These are phyloP conservation scores for Aspergillus cristatus DNA, from an alignment of 495 filamentous ascomycete species.

Conservation along the genomic window DNA sequence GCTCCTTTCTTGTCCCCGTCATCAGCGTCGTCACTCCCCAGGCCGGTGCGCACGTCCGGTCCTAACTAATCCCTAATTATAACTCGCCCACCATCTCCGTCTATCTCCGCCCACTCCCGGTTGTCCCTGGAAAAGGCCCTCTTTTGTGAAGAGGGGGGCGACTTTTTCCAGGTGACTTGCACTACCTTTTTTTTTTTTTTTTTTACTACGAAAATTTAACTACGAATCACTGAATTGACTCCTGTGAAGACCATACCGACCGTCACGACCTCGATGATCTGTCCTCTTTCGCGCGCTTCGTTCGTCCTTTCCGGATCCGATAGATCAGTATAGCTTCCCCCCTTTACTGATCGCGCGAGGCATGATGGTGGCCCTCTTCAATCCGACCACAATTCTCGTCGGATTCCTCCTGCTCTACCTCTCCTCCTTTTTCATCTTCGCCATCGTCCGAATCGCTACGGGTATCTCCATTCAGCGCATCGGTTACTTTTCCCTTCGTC, in stretches of 20 bases:
- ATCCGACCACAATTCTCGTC: conserved; percentile 74
- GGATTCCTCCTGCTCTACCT: conserved; percentile 80
- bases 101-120: too few relatives aligned
- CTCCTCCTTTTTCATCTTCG: conserved; percentile 85
- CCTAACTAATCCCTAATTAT: conserved; percentile 12
- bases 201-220: background rate
- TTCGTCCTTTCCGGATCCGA: conserved; percentile 13
- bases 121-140: too few relatives aligned
- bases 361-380: conserved; percentile 52
- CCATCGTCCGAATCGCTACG: conserved; percentile 82
- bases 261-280: background rate
- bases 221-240: too few relatives aligned
- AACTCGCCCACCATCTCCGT: too few relatives aligned
- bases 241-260: background rate
- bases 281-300: conserved; percentile 6
- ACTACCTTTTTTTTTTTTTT: background rate
- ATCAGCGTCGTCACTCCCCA: too few relatives aligned
- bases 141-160: background rate
- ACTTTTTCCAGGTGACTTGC: too few relatives aligned
- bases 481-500: conserved; percentile 82
- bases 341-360: conserved; percentile 27
- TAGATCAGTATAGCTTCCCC: conserved; percentile 22
- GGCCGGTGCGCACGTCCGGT: conserved; percentile 10
- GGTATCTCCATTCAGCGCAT: conserved; percentile 94
- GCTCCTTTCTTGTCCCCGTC: conserved; percentile 3